These are phyloP conservation scores for Centella asiatica DNA, from an alignment of 129 eudicot species.

Conservation along the genomic window DNA sequence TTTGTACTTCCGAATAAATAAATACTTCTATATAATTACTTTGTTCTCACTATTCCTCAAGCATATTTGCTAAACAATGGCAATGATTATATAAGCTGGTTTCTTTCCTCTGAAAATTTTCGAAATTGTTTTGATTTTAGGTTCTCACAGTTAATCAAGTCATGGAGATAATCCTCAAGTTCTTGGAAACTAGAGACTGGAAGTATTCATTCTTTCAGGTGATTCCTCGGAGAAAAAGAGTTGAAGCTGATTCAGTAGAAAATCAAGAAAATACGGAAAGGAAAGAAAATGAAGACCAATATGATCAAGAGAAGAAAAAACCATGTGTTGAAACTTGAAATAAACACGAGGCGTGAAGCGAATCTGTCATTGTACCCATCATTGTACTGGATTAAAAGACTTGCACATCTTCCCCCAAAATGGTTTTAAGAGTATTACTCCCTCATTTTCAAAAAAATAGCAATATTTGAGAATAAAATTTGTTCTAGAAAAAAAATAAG, in stretches of 20 bases:
- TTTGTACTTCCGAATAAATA: no score
- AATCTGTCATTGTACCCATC: no score
- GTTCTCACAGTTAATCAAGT: conserved; percentile 98
- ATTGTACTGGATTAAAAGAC: no score
- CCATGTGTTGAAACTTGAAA: conserved; percentile 31
- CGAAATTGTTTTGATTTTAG: conserved; percentile 27
- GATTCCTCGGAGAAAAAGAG: conserved; percentile 84
- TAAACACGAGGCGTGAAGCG: no score
- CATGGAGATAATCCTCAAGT: conserved; percentile 81
- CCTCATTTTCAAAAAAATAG: no score
- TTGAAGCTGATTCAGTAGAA: conserved; percentile 41
- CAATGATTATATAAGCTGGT: background rate
- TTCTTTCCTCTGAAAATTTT: background rate
- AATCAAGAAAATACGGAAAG: conserved; percentile 25
- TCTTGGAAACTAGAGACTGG: conserved; percentile 87
- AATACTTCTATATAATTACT: no score
- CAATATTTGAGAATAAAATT: no score
- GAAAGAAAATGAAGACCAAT: conserved; percentile 20
- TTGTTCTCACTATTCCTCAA: background rate
- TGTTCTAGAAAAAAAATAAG: no score
- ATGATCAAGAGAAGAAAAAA: conserved; percentile 45
- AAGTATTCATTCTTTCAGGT: conserved; percentile 73
- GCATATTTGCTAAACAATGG: background rate
- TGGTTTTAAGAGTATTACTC: no score
- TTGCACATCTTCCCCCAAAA: no score